Conservation (phyloP, 1,284 basidiomycete species). For the Apiotrichum siamense region DNA sequence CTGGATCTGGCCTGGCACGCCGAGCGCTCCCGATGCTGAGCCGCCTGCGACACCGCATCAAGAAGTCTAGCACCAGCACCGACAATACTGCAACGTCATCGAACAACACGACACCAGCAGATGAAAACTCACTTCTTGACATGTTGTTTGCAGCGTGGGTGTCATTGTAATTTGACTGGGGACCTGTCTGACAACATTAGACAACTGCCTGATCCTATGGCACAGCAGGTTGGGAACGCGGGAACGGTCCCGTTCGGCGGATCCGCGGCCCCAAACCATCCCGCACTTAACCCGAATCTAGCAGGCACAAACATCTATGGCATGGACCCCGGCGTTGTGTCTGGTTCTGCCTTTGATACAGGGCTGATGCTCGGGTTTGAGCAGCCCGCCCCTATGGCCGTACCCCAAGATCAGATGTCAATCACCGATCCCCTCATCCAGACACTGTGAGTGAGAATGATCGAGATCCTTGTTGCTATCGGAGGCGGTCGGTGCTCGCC, state of each 20-base stretch:
- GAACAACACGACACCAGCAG: not conserved
- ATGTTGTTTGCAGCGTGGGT: slow-evolving; percentile 6
- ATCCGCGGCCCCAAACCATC: not conserved
- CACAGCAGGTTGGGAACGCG: not conserved
- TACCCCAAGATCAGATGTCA: slow-evolving; percentile 7
- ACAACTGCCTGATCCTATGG: not conserved
- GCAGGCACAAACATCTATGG: slow-evolving; percentile 1
- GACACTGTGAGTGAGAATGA: slow-evolving; percentile 10
- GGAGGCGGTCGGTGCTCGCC: not conserved
- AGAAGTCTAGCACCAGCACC: not conserved
- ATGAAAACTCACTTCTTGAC: not conserved
- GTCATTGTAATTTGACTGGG: not conserved
- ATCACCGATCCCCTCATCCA: slow-evolving; percentile 17
- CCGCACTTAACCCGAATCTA: not conserved
- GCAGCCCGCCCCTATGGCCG: slow-evolving; percentile 3
- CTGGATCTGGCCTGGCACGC: slow-evolving; percentile 13
- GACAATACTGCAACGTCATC: not conserved
- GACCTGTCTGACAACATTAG: not conserved
- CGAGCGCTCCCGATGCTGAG: slow-evolving; percentile 14
- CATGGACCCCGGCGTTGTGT: not conserved
- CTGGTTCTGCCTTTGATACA: slow-evolving; percentile 7
- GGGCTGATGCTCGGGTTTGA: slow-evolving; percentile 14
- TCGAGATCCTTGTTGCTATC: not conserved
- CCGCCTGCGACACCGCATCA: slow-evolving; percentile 9
- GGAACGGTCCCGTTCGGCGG: not conserved